Evolutionary conservation across 164 flowering plant species (phyloP), one percentile per base, ranked within the genome.

Genomic region (Warburgia ugandensis): DNA sequence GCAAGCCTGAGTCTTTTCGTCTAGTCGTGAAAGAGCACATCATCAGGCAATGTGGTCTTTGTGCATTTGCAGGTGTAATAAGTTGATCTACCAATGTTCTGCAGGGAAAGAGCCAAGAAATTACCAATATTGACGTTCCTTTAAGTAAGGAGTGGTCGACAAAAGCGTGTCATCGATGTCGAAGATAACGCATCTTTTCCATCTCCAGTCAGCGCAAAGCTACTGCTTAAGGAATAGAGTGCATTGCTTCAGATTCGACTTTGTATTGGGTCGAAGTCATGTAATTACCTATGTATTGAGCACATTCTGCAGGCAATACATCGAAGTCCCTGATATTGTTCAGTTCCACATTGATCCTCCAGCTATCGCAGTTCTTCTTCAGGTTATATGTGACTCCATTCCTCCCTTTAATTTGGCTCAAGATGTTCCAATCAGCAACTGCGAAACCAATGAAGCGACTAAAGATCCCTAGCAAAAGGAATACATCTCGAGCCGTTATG

Each of bases 331-430:
- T 56, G 2, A 83, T 77, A 64, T 86, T 86, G 80, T 86, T 63
- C 0, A 86, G 68, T 77, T 85, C 90, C 13, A 82, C 89, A 65
- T 85, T 85, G 41, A 80, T 68, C 56, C 87, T 78, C 85, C 90
- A 86, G 29, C 84, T 71, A 73, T 86, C 95, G 56, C 95, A 86
- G 58, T 77, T 78, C 31, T 71, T 80, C 61, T 80, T 85, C 58
- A 82, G 49, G 63, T 64, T 74, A 29, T 63, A 60, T 3, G 52
- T 55, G 19, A 54, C n/a, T 3, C 32, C 62, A 27, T 36, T 17
- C 29, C 48, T 60, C 28, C 39, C 25, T 28, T 46, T n/a, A n/a
- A n/a, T 55, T 25, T 58, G 73, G 13, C 51, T 61, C 71, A 84
- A 38, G 41, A 79, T 77, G 71, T 68, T 81, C 84, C 94, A 84